Evolutionary conservation across 1,284 basidiomycete genomes (phyloP).

Genomic region (Ganoderma lingzhi): DNA sequence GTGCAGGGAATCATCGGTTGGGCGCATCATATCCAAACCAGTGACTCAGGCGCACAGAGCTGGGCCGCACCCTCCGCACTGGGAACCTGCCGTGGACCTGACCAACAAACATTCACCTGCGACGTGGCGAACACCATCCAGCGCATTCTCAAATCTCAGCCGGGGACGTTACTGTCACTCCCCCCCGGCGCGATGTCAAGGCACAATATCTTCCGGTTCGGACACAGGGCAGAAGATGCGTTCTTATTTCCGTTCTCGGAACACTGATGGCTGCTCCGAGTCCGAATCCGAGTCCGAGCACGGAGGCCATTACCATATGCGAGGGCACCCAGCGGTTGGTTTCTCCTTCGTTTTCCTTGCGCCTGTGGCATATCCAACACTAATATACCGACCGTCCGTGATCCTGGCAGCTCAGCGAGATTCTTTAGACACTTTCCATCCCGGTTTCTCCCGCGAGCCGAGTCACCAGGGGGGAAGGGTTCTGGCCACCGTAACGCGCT

Average conservation of each 20-base stretch:
- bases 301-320: background rate
- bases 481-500: background rate
- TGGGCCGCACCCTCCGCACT: no score
- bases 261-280: background rate
- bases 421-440: background rate
- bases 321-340: background rate
- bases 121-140: no score
- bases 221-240: background rate
- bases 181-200: no score
- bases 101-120: no score
- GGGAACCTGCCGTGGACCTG: no score
- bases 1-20: background rate
- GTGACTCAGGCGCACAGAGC: background rate
- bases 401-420: background rate
- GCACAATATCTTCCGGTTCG: background rate
- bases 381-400: background rate
- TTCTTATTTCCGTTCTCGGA: background rate
- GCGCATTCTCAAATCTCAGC: no score
- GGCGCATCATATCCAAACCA: background rate
- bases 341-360: background rate
- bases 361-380: background rate
- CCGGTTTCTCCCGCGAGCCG: background rate
- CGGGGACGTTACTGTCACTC: no score
- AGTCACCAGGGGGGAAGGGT: background rate
- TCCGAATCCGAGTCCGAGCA: background rate